Evolutionary conservation across 2,329 filamentous ascomycete genomes (phyloP).

Genomic region (Fusarium sp.): DNA sequence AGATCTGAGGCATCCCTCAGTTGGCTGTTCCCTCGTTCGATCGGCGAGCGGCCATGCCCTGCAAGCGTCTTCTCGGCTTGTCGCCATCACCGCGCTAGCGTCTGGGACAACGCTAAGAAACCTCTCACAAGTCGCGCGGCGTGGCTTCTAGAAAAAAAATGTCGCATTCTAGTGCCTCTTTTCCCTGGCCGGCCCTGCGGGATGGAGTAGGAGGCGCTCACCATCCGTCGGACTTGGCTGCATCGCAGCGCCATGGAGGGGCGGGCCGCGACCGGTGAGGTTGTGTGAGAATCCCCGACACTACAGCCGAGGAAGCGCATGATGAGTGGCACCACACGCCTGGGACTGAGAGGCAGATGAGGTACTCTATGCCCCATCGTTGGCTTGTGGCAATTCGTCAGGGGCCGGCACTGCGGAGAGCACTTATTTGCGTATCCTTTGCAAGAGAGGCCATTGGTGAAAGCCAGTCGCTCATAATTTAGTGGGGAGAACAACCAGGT

Average conservation of each 20-base stretch:
- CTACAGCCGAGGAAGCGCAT: conserved; percentile 18
- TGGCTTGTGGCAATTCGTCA: conserved; percentile 13
- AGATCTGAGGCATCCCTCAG: conserved; percentile 26
- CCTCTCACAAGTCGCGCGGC: conserved; percentile 19
- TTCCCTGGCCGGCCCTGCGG: conserved; percentile 28
- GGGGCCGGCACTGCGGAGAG: not conserved
- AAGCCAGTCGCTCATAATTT: not conserved
- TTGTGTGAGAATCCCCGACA: conserved; percentile 9
- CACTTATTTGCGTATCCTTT: not conserved
- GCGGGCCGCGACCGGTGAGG: conserved; percentile 17
- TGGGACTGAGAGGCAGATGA: conserved; percentile 9
- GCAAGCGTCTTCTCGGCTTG: conserved; percentile 24
- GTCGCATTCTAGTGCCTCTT: conserved; percentile 31
- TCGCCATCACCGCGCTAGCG: conserved; percentile 14
- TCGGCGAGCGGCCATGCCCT: conserved; percentile 20
- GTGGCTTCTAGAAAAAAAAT: conserved; percentile 41
- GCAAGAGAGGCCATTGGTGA: conserved; percentile 7
- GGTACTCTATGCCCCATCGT: not conserved
- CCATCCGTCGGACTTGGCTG: conserved; percentile 6
- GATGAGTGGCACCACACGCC: conserved; percentile 15
- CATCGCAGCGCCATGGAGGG: conserved; percentile 15
- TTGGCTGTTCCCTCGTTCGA: conserved; percentile 32
- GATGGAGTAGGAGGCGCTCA: conserved; percentile 28
- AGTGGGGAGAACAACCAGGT: conserved; percentile 7
- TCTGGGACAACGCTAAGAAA: conserved; percentile 8